Percentiles rank a stretch among this genome's conserved stretches.
Conservation (phyloP, 2,329 filamentous ascomycete species). For the Aspergillus aculeatus region DNA sequence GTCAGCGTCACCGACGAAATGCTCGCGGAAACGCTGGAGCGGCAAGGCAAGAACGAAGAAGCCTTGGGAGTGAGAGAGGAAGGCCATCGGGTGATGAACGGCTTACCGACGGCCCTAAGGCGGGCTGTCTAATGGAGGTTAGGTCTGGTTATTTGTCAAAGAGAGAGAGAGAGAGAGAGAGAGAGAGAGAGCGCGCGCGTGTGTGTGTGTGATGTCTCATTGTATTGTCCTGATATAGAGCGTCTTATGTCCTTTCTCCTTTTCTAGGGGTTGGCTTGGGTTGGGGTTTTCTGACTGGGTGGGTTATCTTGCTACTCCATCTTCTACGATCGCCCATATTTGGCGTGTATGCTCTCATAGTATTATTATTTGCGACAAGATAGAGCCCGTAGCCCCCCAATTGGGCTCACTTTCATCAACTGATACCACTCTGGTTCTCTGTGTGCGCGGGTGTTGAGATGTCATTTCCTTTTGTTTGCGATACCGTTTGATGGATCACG, state of each 20-base stretch:
- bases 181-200: background rate
- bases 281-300: background rate
- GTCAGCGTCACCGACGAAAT: constrained; percentile 78
- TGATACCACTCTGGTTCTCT: too few relatives aligned
- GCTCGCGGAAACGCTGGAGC: constrained; percentile 71
- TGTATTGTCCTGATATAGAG: background rate
- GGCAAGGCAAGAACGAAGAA: constrained; percentile 63
- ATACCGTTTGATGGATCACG: too few relatives aligned
- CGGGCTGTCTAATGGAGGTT: constrained; percentile 16
- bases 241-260: constrained; percentile 3
- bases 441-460: too few relatives aligned
- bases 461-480: too few relatives aligned
- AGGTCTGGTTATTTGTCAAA: background rate
- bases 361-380: background rate
- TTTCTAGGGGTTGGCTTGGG: background rate
- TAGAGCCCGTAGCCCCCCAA: too few relatives aligned
- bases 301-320: background rate
- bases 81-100: constrained; percentile 42
- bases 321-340: background rate
- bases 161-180: too few relatives aligned
- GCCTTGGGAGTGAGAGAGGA: constrained; percentile 49
- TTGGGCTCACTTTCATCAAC: too few relatives aligned
- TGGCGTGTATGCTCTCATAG: background rate
- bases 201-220: background rate
- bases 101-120: constrained; percentile 39